These are phyloP conservation scores for Volvox carteri DNA, from an alignment of 163 green algal genomes.

Conservation along the genomic window DNA sequence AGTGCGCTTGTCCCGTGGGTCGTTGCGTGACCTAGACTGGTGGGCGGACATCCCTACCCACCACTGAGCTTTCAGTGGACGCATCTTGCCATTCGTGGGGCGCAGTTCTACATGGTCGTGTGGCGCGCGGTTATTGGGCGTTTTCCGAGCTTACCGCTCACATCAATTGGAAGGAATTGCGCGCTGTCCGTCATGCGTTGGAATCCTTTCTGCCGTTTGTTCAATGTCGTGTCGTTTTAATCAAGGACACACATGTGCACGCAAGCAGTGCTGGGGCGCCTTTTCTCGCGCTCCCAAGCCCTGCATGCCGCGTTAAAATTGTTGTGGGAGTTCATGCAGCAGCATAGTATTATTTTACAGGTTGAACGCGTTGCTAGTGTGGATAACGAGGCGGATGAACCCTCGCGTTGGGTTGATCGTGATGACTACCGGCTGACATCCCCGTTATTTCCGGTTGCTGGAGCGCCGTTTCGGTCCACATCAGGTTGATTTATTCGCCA, in stretches of 20 bases:
- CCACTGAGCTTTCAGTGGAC: no score
- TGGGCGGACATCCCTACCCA: no score
- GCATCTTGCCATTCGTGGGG: no score
- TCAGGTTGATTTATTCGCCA: no score
- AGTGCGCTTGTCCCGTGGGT: no score
- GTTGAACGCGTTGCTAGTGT: constrained; percentile 22
- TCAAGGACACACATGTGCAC: no score
- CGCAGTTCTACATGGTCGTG: no score
- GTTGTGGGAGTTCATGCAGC: constrained; percentile 24
- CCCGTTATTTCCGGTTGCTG: background rate
- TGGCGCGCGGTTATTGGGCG: no score
- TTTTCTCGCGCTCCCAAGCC: background rate
- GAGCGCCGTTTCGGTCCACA: background rate
- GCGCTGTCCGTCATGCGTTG: background rate
- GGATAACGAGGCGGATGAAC: background rate
- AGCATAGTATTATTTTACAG: background rate
- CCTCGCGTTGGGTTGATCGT: background rate
- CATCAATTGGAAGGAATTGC: no score
- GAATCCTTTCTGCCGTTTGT: constrained; percentile 22
- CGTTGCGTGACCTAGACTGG: no score
- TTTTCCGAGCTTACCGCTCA: background rate
- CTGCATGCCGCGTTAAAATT: background rate
- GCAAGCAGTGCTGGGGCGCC: background rate
- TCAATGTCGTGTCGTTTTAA: background rate
- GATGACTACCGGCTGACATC: constrained; percentile 25